phyloP scores from a whole-genome alignment of 2,329 filamentous ascomycete genomes.

The Fusarium piperis region DNA sequence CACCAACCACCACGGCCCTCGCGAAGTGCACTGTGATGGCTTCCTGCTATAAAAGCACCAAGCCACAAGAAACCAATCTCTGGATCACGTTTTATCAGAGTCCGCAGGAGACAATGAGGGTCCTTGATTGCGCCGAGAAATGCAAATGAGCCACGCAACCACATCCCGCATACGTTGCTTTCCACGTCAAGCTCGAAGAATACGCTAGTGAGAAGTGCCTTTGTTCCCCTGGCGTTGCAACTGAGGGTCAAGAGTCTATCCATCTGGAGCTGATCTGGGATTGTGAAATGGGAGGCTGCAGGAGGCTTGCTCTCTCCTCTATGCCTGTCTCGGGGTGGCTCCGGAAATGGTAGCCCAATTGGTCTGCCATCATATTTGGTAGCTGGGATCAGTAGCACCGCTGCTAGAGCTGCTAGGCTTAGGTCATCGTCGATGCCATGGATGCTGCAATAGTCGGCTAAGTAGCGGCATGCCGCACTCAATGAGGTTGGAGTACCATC shows the following conservation, averaged over 20 bases:
- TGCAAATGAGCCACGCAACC: constrained; percentile 31
- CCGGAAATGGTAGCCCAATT: constrained; percentile 16
- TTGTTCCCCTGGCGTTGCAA: constrained; percentile 25
- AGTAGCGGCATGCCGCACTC: constrained; percentile 35
- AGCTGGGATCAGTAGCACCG: constrained; percentile 41
- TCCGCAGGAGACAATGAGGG: constrained; percentile 12
- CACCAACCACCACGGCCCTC: constrained; percentile 21
- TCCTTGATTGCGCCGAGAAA: constrained; percentile 18
- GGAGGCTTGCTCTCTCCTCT: too few species aligned
- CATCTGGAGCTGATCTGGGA: background rate
- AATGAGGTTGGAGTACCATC: constrained; percentile 4
- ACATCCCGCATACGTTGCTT: constrained; percentile 33
- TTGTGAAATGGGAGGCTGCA: background rate
- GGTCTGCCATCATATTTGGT: constrained; percentile 36
- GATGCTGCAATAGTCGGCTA: constrained; percentile 40
- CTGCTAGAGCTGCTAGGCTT: constrained; percentile 42
- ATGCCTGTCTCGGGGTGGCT: background rate
- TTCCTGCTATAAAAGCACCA: constrained; percentile 32
- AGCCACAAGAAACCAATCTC: constrained; percentile 31
- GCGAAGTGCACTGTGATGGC: background rate
- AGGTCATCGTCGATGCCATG: constrained; percentile 37
- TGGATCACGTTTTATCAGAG: constrained; percentile 25
- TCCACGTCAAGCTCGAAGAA: constrained; percentile 31
- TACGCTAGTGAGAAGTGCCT: constrained; percentile 27
- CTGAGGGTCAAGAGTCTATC: constrained; percentile 34